phyloP scores from a whole-genome alignment of 768 basidiomycete species.

The Cantharellus anzutake region DNA sequence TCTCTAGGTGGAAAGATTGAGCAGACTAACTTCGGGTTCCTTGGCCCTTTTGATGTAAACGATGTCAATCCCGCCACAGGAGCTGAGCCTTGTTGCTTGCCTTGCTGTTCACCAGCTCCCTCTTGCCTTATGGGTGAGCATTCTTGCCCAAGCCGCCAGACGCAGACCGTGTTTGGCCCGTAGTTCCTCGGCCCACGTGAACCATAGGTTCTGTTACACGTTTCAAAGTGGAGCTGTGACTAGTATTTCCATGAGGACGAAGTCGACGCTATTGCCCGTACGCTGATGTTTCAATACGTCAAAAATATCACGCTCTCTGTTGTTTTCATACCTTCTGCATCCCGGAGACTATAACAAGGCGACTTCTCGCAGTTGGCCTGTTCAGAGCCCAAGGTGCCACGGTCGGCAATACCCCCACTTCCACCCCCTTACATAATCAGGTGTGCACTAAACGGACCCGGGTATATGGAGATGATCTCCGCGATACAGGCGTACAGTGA shows the following conservation, averaged over 20 bases:
- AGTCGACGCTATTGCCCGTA: constrained; percentile 14
- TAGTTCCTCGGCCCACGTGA: constrained; percentile 14
- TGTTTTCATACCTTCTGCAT: neutral
- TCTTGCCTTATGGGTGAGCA: neutral
- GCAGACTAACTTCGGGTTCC: constrained; percentile 12
- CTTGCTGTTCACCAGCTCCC: neutral
- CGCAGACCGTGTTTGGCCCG: neutral
- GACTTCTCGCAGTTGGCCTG: constrained; percentile 12
- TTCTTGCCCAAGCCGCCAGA: constrained; percentile 10
- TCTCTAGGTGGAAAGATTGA: constrained; percentile 11
- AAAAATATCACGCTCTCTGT: neutral
- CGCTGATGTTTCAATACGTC: constrained; percentile 7
- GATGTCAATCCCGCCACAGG: constrained; percentile 13
- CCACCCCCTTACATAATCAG: neutral
- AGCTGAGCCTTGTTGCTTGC: neutral
- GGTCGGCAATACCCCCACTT: neutral
- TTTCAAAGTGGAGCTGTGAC: constrained; percentile 2
- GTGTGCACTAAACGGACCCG: no score
- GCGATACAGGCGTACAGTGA: neutral
- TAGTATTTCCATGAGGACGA: constrained; percentile 10
- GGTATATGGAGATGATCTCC: no score
- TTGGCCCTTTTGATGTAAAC: constrained; percentile 12
- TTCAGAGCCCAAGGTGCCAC: neutral
- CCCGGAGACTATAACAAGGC: constrained; percentile 12
- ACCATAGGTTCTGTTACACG: constrained; percentile 15